These are phyloP conservation scores for Arthrobotrys musiformis DNA, from an alignment of 2,329 filamentous ascomycete species.

Conservation along the genomic window DNA sequence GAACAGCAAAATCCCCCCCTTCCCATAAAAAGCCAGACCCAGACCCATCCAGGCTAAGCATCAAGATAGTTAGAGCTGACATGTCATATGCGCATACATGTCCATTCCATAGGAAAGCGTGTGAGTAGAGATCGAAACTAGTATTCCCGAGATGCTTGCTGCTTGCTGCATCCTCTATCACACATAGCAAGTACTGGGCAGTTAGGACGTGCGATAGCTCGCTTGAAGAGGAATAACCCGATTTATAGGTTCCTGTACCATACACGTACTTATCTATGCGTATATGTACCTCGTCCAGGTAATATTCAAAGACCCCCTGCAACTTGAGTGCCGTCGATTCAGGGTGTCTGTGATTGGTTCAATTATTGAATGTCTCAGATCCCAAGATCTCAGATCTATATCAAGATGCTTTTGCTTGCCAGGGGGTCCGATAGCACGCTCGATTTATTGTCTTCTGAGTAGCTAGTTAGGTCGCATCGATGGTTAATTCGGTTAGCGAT, in stretches of 20 bases:
- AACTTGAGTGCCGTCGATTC: background rate
- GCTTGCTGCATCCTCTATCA: background rate
- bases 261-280: background rate
- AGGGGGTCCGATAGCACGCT: background rate
- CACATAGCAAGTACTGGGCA: background rate
- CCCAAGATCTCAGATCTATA: constrained; percentile 36
- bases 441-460: background rate
- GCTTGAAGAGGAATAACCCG: constrained; percentile 16
- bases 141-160: background rate
- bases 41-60: constrained; percentile 5
- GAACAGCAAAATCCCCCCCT: background rate
- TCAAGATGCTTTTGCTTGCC: background rate
- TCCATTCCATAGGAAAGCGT: background rate
- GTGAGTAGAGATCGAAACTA: background rate
- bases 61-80: background rate
- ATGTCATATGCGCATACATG: constrained; percentile 11
- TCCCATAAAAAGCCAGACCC: background rate
- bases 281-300: background rate
- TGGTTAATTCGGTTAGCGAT: background rate
- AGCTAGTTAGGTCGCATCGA: background rate
- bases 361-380: constrained; percentile 31
- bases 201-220: background rate
- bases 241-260: background rate
- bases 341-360: background rate
- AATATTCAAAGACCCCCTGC: constrained; percentile 10